Evolutionary conservation across 164 flowering plant species (phyloP).

Genomic region (Buxus sempervirens): DNA sequence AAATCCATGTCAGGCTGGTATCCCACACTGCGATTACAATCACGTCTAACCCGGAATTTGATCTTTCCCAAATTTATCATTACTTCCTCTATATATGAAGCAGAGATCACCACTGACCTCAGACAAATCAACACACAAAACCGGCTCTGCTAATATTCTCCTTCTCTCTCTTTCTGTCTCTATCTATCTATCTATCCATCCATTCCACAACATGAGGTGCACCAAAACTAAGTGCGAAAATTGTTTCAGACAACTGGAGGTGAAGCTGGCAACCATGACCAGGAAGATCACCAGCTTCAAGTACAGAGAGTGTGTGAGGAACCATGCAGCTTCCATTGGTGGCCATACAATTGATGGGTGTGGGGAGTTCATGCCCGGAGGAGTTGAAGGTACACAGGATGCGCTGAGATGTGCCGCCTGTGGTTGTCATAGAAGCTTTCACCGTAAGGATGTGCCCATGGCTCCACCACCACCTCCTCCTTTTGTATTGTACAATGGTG

Average conservation of each 20-base stretch:
- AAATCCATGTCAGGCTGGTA: too few relatives aligned
- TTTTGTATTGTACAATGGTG: not conserved
- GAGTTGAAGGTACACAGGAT: constrained; percentile 15
- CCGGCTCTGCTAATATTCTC: too few relatives aligned
- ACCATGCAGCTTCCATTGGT: constrained; percentile 33
- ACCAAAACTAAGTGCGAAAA: too few relatives aligned
- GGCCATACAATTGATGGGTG: constrained; percentile 32
- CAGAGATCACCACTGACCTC: too few relatives aligned
- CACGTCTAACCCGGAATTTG: too few relatives aligned
- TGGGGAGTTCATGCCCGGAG: constrained; percentile 29
- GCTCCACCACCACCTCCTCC: not conserved
- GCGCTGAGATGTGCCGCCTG: constrained; percentile 28
- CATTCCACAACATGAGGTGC: too few relatives aligned
- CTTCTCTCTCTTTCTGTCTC: too few relatives aligned
- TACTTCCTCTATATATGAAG: too few relatives aligned
- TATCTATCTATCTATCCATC: too few relatives aligned
- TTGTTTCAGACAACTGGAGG: not conserved
- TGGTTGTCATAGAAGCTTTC: constrained; percentile 30
- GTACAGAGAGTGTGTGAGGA: constrained; percentile 29
- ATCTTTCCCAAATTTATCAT: too few relatives aligned
- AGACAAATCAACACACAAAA: too few relatives aligned
- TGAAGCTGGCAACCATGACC: not conserved
- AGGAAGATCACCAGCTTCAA: not conserved
- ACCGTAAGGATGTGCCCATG: constrained; percentile 1
- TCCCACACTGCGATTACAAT: too few relatives aligned